Evolutionary conservation across 2,329 filamentous ascomycete species (phyloP).

Genomic region (Paracorniculantispora psalliotae): DNA sequence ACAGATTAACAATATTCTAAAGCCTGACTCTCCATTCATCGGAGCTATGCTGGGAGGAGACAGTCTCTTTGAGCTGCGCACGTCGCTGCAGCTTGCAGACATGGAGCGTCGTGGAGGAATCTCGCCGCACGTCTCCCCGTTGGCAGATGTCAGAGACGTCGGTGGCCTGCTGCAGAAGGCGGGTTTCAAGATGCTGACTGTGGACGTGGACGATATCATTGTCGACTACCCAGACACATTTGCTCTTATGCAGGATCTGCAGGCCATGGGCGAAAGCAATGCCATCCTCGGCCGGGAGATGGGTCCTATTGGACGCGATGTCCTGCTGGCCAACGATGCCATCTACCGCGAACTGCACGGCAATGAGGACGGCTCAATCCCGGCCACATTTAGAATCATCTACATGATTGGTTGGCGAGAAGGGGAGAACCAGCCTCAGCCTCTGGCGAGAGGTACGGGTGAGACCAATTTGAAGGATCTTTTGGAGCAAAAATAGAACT

Average conservation of each 20-base stretch:
- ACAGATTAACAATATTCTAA: constrained; percentile 81
- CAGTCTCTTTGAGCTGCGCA: constrained; percentile 87
- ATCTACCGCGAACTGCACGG: constrained; percentile 88
- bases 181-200: constrained; percentile 92
- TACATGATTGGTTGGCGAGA: constrained; percentile 99
- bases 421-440: constrained; percentile 70
- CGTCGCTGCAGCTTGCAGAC: constrained; percentile 87
- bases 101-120: constrained; percentile 88
- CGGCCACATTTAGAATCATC: constrained; percentile 90
- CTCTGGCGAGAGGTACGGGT: constrained; percentile 77
- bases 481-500: constrained; percentile 41
- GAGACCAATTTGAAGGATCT: constrained; percentile 86
- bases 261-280: constrained; percentile 94
- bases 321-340: constrained; percentile 78
- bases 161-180: constrained; percentile 81
- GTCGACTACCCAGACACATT: constrained; percentile 91
- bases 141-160: constrained; percentile 88
- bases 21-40: constrained; percentile 87
- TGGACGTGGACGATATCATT: constrained; percentile 95
- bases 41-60: constrained; percentile 97
- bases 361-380: constrained; percentile 69
- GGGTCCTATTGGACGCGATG: constrained; percentile 72
- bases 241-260: constrained; percentile 86
- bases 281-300: constrained; percentile 81
- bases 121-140: constrained; percentile 80